Base-by-base conservation (phyloP, 768 basidiomycete genomes). In the Cystoderma amianthinum region DNA sequence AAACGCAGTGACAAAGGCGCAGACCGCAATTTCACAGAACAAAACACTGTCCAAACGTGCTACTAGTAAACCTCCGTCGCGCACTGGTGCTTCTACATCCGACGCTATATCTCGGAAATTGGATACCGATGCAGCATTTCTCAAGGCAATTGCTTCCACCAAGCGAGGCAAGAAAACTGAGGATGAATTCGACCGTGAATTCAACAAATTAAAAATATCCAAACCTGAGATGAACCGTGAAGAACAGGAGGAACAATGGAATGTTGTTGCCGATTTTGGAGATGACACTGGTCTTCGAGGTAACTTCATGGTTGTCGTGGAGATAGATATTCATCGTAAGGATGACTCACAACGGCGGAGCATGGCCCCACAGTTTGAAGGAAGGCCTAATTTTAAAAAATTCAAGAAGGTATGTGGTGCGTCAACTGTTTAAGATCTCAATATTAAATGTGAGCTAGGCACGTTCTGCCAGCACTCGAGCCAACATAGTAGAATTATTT, bases 271-370 rank as follows among this genome's bases (percentile, higher is more conserved):
- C 18, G 78, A 81, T 28, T 82, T 86, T 55, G 81, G 74, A 17
- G 76, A 83, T 44, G 74, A 82, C 38, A 60, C 58, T 3, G 71
- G 72, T 43, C 32, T 88, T 25, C 57, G 81, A 34, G 86, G 86
- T 0, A 88, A 88, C 53, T 88, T 89, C 47, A 87, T 89, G 85
- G 75, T 84, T 2, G 73, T 87, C 20, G 61, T 83, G 21, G 81
- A 85, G 44, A 61, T 85, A 66, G 78, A 80, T 21, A 64, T 82
- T 7, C 69, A 62, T 53, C 59, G 58, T 52, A 67, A 63, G 44
- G 51, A 57, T 33, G 48, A 7, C 17, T 17, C 7, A 6, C 34
- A 7, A 36, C 7, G 34, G 34, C 7, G 53, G 13, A 54, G 44
- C 19, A 49, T 45, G 23, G 55, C 54, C 41, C 43, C 57, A 2